These are phyloP conservation scores for Fusarium multiceps DNA, from an alignment of 2,329 filamentous ascomycete genomes.

Conservation along the genomic window DNA sequence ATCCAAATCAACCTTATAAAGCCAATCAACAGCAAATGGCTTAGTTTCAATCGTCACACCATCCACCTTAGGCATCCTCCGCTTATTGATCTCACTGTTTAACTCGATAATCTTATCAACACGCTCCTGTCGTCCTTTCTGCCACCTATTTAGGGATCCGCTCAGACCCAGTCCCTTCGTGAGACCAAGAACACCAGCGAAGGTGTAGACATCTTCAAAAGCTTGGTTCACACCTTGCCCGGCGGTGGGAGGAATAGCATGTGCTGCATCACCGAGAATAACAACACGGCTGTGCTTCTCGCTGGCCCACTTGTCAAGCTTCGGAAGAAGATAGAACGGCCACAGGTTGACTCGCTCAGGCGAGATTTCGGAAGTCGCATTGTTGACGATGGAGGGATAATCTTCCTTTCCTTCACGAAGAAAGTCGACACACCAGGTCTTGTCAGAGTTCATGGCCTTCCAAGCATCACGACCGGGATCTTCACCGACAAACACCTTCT, in stretches of 20 bases:
- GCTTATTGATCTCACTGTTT: constrained; percentile 60
- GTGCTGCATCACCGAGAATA: constrained; percentile 61
- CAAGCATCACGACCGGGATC: constrained; percentile 56
- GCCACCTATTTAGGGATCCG: no score
- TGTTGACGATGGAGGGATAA: constrained; percentile 52
- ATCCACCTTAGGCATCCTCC: constrained; percentile 55
- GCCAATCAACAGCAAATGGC: constrained; percentile 55
- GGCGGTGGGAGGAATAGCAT: constrained; percentile 60
- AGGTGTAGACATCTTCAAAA: constrained; percentile 61
- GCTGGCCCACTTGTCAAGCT: constrained; percentile 56
- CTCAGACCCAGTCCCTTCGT: constrained; percentile 37
- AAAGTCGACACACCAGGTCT: constrained; percentile 51
- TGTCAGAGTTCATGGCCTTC: constrained; percentile 55
- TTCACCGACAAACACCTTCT: constrained; percentile 49
- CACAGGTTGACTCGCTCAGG: constrained; percentile 57
- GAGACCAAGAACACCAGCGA: constrained; percentile 53
- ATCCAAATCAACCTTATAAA: constrained; percentile 56
- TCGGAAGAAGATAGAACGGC: constrained; percentile 62
- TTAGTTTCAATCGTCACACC: constrained; percentile 39
- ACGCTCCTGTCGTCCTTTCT: constrained; percentile 59
- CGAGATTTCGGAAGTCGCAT: constrained; percentile 48
- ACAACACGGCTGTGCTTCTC: constrained; percentile 50
- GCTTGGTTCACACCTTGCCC: constrained; percentile 61
- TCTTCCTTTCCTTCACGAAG: constrained; percentile 50
- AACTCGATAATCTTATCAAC: constrained; percentile 60